Base-by-base conservation (phyloP, 257 asterid genomes). In the Salvia hispanica region DNA sequence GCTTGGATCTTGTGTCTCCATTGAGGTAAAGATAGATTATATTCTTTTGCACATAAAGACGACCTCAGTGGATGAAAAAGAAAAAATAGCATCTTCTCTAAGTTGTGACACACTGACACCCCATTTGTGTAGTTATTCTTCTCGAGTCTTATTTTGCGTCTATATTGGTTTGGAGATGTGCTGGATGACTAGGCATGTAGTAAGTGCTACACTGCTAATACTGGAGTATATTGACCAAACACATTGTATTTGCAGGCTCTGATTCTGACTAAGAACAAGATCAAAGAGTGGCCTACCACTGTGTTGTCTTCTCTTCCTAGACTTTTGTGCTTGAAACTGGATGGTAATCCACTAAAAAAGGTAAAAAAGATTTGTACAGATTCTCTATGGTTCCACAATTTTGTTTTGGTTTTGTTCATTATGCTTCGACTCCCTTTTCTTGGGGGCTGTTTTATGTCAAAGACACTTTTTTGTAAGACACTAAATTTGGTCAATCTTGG, bases 321-420 rank as follows among this genome's bases (percentile, higher is more conserved):
- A 71, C 95, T 93, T 72, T 44, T 90, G 72, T 90, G 92, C 89
- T 82, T 93, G 80, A 90, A 90, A 81, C 85, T 93, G 76, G 99
- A 93, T 79, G 85, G 82, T 42, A 93, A 93, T 79, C 92, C 81
- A 74, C 89, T 90, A 37, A 73, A 62, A 76, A 80, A 90, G 96
- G 99, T 90, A 79, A 73, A 67, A 25, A 31, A 54, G 39, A 28
- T 28, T 72, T 74, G 34, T 66, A 62, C 34, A 64, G 28, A 62
- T 16, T 42, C 13, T 28, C 52, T 42, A 40, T 8, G 14, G 13
- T 45, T 45, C 44, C 9, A 11, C 21, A 13, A 2, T 46, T 28
- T 5, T 62, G 25, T 63, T 4, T 8, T 46, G 43, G 11, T 28
- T 58, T 53, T 54, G 14, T 11, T 54, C 39, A 25, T 54, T 18